Evolutionary conservation across 345 rosid species (phyloP).

Genomic region (Erysimum cheiranthoides): DNA sequence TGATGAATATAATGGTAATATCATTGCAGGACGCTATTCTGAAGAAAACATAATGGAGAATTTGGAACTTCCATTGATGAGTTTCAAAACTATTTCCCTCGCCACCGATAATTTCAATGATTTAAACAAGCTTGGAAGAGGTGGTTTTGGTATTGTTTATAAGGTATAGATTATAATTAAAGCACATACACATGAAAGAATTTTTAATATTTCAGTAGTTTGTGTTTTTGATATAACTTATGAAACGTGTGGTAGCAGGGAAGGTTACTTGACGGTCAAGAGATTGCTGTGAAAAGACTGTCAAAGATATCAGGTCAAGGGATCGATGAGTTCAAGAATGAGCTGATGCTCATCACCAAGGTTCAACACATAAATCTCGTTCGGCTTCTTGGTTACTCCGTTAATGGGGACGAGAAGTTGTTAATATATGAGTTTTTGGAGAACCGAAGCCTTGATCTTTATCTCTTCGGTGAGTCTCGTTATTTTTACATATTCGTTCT

Average conservation of each 20-base stretch:
- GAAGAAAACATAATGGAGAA: conserved; percentile 40
- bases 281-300: conserved; percentile 76
- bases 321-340: conserved; percentile 70
- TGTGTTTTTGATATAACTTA: neutral
- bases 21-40: neutral
- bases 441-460: conserved; percentile 67
- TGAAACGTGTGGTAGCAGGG: conserved; percentile 47
- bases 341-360: conserved; percentile 68
- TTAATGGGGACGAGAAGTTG: conserved; percentile 66
- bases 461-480: conserved; percentile 49
- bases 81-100: neutral
- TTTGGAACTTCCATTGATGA: neutral
- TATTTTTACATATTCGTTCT: no score
- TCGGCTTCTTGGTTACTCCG: conserved; percentile 60
- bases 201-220: neutral
- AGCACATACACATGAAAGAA: neutral
- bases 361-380: conserved; percentile 75
- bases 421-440: conserved; percentile 77
- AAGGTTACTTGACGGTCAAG: conserved; percentile 52
- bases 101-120: neutral
- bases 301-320: conserved; percentile 70
- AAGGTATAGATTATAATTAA: conserved; percentile 49
- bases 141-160: conserved; percentile 71
- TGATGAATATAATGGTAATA: neutral
- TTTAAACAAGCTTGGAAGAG: neutral